phyloP scores from a whole-genome alignment of 73 alveolate genomes.

The Paramecium caudatum region DNA sequence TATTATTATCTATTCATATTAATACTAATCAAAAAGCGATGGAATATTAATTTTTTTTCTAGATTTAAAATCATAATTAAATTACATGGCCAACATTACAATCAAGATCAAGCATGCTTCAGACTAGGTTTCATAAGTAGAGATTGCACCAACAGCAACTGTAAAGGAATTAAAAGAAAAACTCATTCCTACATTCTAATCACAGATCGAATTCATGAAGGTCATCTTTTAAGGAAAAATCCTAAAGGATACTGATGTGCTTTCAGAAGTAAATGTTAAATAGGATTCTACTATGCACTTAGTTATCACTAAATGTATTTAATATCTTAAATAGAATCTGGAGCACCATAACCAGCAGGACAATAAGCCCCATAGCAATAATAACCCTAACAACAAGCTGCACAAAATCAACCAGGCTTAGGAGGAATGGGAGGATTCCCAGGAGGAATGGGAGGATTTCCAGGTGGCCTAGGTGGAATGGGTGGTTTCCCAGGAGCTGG shows the following conservation, averaged over 20 bases:
- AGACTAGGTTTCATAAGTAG: constrained; percentile 5
- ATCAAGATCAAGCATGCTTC: constrained; percentile 56
- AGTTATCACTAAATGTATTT: constrained; percentile 45
- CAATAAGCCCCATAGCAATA: constrained; percentile 26
- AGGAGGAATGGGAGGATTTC: constrained; percentile 75
- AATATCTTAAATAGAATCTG: not conserved
- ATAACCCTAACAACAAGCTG: constrained; percentile 48
- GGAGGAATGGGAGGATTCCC: constrained; percentile 89
- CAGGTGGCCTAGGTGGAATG: constrained; percentile 83
- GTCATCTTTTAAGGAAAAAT: constrained; percentile 60
- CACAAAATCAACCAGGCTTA: constrained; percentile 78
- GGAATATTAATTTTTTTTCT: constrained; percentile 18
- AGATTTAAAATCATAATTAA: constrained; percentile 23
- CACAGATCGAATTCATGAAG: constrained; percentile 34
- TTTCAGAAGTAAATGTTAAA: constrained; percentile 39
- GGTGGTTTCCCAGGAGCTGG: constrained; percentile 78
- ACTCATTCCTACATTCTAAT: not conserved
- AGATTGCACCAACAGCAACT: constrained; percentile 37
- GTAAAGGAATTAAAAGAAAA: constrained; percentile 45
- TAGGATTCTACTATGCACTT: constrained; percentile 58
- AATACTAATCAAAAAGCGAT: constrained; percentile 1
- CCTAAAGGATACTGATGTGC: constrained; percentile 48
- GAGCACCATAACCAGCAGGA: not conserved
- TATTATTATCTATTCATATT: constrained; percentile 28
- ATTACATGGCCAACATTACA: constrained; percentile 44